These are phyloP conservation scores for Leccinum subtestaceum DNA, from an alignment of 768 basidiomycete species.

Conservation along the genomic window DNA sequence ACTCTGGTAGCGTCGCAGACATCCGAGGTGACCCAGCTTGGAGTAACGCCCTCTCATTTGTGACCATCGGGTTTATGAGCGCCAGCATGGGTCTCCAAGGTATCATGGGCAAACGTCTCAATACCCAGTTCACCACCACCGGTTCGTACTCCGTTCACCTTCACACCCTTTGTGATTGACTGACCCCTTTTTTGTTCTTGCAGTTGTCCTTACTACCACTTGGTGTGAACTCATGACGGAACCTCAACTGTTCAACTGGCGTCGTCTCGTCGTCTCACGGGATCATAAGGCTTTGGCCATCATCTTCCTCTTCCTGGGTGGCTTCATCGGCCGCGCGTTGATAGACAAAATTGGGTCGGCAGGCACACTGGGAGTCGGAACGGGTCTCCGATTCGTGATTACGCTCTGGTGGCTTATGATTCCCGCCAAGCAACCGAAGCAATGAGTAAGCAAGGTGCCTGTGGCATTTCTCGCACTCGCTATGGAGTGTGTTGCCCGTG, in stretches of 20 bases:
- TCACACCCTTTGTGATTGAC: neutral
- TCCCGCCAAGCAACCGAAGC: conserved; percentile 32
- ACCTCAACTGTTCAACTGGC: conserved; percentile 64
- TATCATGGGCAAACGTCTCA: conserved; percentile 77
- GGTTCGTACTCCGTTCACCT: conserved; percentile 40
- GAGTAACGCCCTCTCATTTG: conserved; percentile 64
- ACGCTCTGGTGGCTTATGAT: conserved; percentile 66
- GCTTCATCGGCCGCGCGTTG: conserved; percentile 61
- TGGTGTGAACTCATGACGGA: conserved; percentile 89
- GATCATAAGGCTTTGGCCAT: conserved; percentile 74
- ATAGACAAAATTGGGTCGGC: conserved; percentile 59
- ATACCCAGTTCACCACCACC: conserved; percentile 76
- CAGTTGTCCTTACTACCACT: conserved; percentile 81
- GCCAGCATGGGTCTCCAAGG: conserved; percentile 78
- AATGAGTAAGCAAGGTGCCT: neutral
- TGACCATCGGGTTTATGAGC: conserved; percentile 76
- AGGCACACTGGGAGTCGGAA: conserved; percentile 62
- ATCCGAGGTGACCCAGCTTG: conserved; percentile 65
- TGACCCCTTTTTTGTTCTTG: neutral
- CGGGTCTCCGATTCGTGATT: conserved; percentile 60
- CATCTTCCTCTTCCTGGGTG: conserved; percentile 69
- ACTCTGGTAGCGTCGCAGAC: conserved; percentile 51
- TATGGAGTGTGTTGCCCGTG: neutral
- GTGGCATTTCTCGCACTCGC: neutral
- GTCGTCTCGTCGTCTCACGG: conserved; percentile 51